Conservation (phyloP, 2,329 filamentous ascomycete genomes). For the Trichoderma sp. region DNA sequence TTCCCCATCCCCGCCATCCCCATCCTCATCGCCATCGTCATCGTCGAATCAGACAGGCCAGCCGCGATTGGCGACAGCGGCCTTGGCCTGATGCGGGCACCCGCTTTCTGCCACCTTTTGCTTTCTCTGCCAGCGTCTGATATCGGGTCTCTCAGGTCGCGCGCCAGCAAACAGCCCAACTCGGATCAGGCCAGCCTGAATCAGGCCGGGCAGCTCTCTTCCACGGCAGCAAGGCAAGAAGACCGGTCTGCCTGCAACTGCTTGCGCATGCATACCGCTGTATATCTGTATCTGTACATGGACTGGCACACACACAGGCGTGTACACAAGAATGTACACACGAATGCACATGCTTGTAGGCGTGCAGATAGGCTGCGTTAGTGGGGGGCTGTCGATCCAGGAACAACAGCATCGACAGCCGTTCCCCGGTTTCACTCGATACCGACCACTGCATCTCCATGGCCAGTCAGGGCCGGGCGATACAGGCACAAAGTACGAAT, state of each 20-base stretch:
- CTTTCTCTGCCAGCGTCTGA: background rate
- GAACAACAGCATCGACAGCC: constrained; percentile 3
- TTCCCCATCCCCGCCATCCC: background rate
- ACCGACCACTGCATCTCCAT: background rate
- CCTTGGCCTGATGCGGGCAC: background rate
- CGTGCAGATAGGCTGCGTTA: background rate
- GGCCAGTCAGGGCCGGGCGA: constrained; percentile 5
- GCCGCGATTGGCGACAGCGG: constrained; percentile 3
- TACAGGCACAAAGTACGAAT: background rate
- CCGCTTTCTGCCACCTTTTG: background rate
- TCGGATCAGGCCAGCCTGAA: background rate
- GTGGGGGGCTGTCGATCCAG: constrained; percentile 9
- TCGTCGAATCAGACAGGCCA: background rate
- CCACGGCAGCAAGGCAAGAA: background rate
- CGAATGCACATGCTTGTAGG: background rate
- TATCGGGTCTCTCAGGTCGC: background rate
- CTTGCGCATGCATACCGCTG: background rate
- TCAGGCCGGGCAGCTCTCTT: background rate
- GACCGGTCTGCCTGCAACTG: background rate
- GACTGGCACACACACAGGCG: background rate
- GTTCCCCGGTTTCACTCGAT: constrained; percentile 1
- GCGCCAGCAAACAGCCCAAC: constrained; percentile 3
- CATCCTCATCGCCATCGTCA: background rate
- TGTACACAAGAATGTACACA: background rate
- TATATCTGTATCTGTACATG: background rate